These are phyloP conservation scores for Balamuthia mandrillaris DNA, from an alignment of 208 protist genomes.

Conservation along the genomic window DNA sequence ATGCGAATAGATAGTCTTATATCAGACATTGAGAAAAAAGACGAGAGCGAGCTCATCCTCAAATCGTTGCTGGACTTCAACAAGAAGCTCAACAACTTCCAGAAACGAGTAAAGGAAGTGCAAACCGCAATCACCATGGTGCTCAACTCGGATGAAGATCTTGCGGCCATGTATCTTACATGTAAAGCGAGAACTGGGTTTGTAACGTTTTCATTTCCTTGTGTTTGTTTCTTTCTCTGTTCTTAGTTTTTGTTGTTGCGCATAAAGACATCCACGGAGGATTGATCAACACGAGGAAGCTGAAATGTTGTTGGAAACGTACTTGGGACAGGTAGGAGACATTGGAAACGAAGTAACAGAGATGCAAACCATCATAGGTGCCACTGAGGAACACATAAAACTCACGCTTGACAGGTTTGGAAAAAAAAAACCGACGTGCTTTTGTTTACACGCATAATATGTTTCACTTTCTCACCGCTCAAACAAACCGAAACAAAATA, in stretches of 20 bases:
- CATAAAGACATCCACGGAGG: background rate
- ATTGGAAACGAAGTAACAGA: background rate
- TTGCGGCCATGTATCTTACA: slow-evolving; percentile 10
- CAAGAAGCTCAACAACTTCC: background rate
- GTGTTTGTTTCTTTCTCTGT: background rate
- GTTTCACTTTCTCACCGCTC: too few relatives aligned
- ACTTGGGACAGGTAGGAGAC: background rate
- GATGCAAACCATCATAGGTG: too few relatives aligned
- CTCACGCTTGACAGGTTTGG: too few relatives aligned
- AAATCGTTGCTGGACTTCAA: background rate
- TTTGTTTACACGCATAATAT: too few relatives aligned
- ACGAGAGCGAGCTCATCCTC: background rate
- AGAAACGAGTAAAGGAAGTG: slow-evolving; percentile 14
- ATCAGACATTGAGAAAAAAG: background rate
- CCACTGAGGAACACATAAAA: too few relatives aligned
- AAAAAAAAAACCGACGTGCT: too few relatives aligned
- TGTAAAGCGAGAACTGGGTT: background rate
- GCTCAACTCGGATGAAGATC: background rate
- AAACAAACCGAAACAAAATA: too few relatives aligned
- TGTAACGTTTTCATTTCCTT: background rate
- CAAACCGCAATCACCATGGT: background rate
- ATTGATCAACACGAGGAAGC: slow-evolving; percentile 25
- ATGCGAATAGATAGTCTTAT: background rate
- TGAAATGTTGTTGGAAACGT: slow-evolving; percentile 2
- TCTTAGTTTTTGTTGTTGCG: background rate